Evolutionary conservation across 257 asterid genomes (phyloP), one percentile per base, ranked within the genome.

Genomic region (Cynanchum wilfordii): DNA sequence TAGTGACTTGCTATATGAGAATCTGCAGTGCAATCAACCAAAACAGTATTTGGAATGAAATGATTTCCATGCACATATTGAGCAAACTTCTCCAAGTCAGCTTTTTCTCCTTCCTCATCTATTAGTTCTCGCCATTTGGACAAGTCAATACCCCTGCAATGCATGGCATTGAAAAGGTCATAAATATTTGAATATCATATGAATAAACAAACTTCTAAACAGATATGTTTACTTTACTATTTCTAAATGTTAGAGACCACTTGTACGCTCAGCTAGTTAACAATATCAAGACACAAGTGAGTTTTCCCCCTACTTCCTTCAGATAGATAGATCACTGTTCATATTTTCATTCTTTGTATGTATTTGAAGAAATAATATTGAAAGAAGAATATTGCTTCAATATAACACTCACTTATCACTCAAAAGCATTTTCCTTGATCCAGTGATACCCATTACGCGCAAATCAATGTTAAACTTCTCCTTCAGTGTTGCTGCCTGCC

Each of bases 21-120:
- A 76, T 95, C 99, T 30, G 99, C 96, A 38, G 99, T 95, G 84
- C 99, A 95, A 82, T 95, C 99, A 19, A 95, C 98, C 77, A 95
- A 67, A 59, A 83, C 96, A 7, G 98, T 89, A 76, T 95, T 95
- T 59, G 99, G 99, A 75, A 95, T 87, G 77, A 87, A 89, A 83
- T 95, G 97, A 82, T 89, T 92, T 70, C 91, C 93, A 24, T 87
- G 99, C 80, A 95, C 99, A 74, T 81, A 87, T 75, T 90, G 97
- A 80, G 87, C 97, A 81, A 95, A 95, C 84, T 89, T 90, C 79
- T 87, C 87, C 79, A 95, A 69, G 75, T 92, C 97, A 24, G 97
- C 92, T 78, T 78, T 86, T 77, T 91, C 98, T 73, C 93, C 95
- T 60, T 80, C 82, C 70, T 82, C 84, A 72, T 76, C 82, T 72